Percentiles rank a stretch among this genome's conserved stretches.
Conservation (phyloP, 2,329 filamentous ascomycete genomes). For the Trichoderma koningii region DNA sequence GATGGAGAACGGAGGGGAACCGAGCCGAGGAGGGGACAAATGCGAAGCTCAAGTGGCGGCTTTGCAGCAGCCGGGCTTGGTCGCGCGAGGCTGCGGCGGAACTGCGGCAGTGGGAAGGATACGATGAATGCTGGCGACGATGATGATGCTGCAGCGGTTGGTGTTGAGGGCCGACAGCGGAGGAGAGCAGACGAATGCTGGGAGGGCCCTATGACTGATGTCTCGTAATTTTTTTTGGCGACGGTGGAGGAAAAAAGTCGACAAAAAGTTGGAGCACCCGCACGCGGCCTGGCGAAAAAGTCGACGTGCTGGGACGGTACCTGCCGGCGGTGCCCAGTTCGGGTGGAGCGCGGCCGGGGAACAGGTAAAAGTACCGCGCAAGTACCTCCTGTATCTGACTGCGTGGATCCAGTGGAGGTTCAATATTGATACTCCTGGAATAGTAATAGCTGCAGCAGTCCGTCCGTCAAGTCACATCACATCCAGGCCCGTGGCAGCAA, state of each 20-base stretch:
- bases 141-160: background rate
- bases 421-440: too few relatives aligned
- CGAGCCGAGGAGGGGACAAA: background rate
- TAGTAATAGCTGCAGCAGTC: background rate
- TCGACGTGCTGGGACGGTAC: constrained; percentile 17
- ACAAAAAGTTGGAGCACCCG: constrained; percentile 6
- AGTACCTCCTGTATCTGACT: background rate
- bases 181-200: constrained; percentile 1
- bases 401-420: too few relatives aligned
- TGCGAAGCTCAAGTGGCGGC: constrained; percentile 19
- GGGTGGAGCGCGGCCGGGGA: background rate
- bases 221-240: constrained; percentile 20
- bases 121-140: background rate
- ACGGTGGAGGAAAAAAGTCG: constrained; percentile 26
- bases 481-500: background rate
- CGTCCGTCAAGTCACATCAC: background rate
- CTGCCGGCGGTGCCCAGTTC: constrained; percentile 6
- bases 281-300: constrained; percentile 14
- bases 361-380: background rate
- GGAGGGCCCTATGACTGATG: constrained; percentile 1
- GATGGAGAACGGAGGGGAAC: constrained; percentile 17
- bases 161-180: constrained; percentile 38
- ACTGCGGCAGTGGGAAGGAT: constrained; percentile 17
- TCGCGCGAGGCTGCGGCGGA: constrained; percentile 27
- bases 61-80: constrained; percentile 3